Base-by-base conservation (phyloP, 2,329 filamentous ascomycete species). In the Pyricularia pennisetigena region DNA sequence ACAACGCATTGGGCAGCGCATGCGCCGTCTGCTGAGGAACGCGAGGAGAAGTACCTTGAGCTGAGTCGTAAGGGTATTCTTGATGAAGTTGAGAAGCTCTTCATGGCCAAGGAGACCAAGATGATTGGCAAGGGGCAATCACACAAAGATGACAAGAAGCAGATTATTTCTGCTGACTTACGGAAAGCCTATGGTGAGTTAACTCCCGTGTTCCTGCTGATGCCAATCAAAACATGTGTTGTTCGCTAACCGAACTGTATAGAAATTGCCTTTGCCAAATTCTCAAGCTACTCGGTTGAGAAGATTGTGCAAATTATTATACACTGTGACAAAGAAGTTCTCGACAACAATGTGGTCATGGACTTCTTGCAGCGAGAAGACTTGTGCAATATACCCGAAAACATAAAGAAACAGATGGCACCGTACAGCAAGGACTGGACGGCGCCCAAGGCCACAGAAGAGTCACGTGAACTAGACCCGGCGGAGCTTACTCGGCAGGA, bases 381-480 rank as follows among this genome's bases (percentile, higher is more conserved):
- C 73, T 83, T 98, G 73, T 97, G 93, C 82, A 94, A 90, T 69
- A 91, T 98, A 69, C 90, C 94, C 0, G 94, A 98, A 75, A 97
- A 97, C 73, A 90, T 90, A 0, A 85, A 90, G 63, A 99, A 98
- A 79, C 85, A 92, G 69, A 92, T 99, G 89, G 94, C 93, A 3
- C 93, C 94, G 0, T 99, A 98, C 78, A 94, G 92, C 79, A 96
- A 93, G 76, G 95, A 99, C 79, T 97, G 94, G 93, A 97, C 93
- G 6, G 93, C 93, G 1, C 90, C 93, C 1, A 90, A 94, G 75
- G 92, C 93, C 28, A 84, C 87, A 70, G 90, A 87, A 69, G 90
- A 92, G 67, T 85, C 85, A 71, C 88, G 94, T 68, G 95, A 99
- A 77, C 87, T 90, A 75, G 94, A 98, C 78, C 94, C 94, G 0